phyloP scores from a whole-genome alignment of 2,329 filamentous ascomycete species.

The Simplicillium sp. region DNA sequence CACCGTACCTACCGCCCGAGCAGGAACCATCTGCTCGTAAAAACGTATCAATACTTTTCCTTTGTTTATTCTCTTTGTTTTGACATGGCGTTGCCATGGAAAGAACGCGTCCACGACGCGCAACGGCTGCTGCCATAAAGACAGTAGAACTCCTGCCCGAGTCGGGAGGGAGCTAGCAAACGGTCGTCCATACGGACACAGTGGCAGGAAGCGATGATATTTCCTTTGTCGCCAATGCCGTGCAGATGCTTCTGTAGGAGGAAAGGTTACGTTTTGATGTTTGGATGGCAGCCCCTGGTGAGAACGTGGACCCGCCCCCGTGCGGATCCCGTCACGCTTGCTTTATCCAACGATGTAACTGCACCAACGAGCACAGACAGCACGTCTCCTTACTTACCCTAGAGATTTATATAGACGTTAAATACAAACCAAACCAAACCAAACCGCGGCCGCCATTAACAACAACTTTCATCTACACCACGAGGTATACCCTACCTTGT shows the following conservation, averaged over 20 bases:
- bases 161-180: background rate
- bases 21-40: slow-evolving; percentile 1
- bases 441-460: too few species aligned
- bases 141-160: background rate
- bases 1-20: background rate
- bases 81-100: too few species aligned
- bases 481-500: too few species aligned
- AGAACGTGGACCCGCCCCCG: background rate
- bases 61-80: background rate
- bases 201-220: background rate
- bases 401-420: too few species aligned
- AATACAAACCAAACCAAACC: too few species aligned
- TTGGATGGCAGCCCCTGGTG: background rate
- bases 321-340: slow-evolving; percentile 1
- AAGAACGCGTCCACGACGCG: background rate
- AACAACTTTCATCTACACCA: too few species aligned
- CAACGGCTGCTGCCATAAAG: background rate
- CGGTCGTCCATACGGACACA: background rate
- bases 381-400: background rate
- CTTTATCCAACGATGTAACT: too few species aligned
- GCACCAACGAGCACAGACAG: background rate
- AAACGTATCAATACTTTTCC: background rate
- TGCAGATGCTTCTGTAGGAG: slow-evolving; percentile 1
- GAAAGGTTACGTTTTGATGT: background rate
- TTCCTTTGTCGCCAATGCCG: background rate